Evolutionary conservation across 1,284 basidiomycete species (phyloP).

Genomic region (Ustilago shanxiensis): DNA sequence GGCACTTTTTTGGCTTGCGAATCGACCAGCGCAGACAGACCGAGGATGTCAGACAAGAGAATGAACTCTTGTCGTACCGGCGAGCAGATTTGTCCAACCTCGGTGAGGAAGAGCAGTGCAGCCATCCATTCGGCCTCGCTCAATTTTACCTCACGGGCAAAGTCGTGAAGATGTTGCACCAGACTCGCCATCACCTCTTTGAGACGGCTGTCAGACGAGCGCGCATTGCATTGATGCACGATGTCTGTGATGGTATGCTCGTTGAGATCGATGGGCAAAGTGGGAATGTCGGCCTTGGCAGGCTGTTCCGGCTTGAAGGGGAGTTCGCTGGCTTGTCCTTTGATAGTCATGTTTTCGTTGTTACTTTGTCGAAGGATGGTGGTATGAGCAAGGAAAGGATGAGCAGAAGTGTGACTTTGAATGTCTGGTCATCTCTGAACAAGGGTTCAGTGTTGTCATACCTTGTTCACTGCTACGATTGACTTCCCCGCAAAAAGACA

Average conservation of each 20-base stretch:
- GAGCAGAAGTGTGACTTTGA: too few species aligned
- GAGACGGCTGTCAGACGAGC: conserved; percentile 64
- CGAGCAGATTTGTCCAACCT: conserved; percentile 71
- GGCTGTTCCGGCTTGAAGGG: conserved; percentile 19
- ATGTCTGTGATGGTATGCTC: conserved; percentile 28
- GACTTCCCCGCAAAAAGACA: too few species aligned
- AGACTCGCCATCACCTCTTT: conserved; percentile 74
- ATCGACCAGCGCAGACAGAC: conserved; percentile 83
- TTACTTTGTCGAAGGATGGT: neutral
- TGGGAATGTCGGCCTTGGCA: conserved; percentile 23
- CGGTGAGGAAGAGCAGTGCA: conserved; percentile 70
- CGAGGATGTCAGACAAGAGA: conserved; percentile 82
- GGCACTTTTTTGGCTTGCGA: conserved; percentile 79
- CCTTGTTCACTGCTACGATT: too few species aligned
- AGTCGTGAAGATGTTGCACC: conserved; percentile 78
- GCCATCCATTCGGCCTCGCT: conserved; percentile 87
- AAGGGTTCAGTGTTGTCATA: too few species aligned
- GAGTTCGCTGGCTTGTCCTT: neutral
- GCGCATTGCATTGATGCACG: conserved; percentile 24
- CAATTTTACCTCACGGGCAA: conserved; percentile 79
- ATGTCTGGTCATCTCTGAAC: too few species aligned
- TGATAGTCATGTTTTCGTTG: conserved; percentile 9
- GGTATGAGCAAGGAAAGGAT: conserved; percentile 4
- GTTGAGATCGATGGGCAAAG: conserved; percentile 27
- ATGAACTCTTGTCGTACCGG: conserved; percentile 80